Percentiles rank a stretch among this genome's conserved stretches.
Evolutionary conservation across 2,329 filamentous ascomycete genomes (phyloP).

Genomic region (Pseudogymnoascus pannorum): DNA sequence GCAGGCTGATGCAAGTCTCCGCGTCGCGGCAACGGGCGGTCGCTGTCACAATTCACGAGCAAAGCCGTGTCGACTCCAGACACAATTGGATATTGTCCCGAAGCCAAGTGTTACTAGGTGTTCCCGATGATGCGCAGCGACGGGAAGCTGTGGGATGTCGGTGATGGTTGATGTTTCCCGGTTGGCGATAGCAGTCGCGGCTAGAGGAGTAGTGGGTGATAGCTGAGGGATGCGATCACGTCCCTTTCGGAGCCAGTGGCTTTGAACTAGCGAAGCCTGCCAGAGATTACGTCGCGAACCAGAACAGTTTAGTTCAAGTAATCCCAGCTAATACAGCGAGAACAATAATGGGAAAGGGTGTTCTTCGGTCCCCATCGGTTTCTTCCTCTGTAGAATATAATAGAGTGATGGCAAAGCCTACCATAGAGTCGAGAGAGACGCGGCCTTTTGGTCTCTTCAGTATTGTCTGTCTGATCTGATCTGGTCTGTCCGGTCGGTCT

Average conservation of each 20-base stretch:
- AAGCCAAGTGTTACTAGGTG: constrained; percentile 4
- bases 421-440: constrained; percentile 4
- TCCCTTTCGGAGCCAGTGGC: constrained; percentile 8
- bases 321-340: constrained; percentile 8
- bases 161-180: constrained; percentile 8
- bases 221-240: constrained; percentile 7
- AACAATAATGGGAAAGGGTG: background rate
- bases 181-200: constrained; percentile 9
- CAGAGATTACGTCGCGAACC: constrained; percentile 8
- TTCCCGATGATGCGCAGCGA: constrained; percentile 4
- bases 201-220: constrained; percentile 8
- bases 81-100: constrained; percentile 8
- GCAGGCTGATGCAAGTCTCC: constrained; percentile 9
- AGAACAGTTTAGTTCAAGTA: constrained; percentile 7
- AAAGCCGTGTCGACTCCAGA: background rate
- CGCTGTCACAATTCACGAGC: constrained; percentile 6
- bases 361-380: constrained; percentile 5
- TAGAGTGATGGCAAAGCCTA: constrained; percentile 7
- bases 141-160: constrained; percentile 4
- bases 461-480: background rate
- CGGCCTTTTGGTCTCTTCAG: background rate
- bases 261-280: constrained; percentile 6
- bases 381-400: constrained; percentile 3
- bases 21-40: constrained; percentile 9
- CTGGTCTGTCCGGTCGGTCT: background rate